Conservation (phyloP, 2,329 filamentous ascomycete genomes). For the Exophiala aquamarina region DNA sequence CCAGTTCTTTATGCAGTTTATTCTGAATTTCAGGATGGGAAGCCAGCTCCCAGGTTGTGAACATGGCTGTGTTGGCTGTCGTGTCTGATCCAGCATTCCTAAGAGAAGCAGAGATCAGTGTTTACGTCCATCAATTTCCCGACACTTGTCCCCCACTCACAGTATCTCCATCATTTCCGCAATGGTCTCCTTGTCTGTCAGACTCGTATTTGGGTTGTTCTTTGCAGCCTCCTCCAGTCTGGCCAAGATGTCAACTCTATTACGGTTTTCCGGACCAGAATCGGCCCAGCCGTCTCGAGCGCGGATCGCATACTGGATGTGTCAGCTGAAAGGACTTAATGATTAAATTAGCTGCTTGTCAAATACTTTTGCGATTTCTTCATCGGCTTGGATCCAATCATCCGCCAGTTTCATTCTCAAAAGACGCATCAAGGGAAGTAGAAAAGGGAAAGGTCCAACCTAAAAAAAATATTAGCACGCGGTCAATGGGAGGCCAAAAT, state of each 20-base stretch:
- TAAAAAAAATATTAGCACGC: not conserved
- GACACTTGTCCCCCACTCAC: not conserved
- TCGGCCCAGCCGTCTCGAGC: slow-evolving; percentile 3
- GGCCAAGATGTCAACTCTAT: slow-evolving; percentile 8
- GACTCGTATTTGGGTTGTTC: slow-evolving; percentile 3
- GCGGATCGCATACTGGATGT: slow-evolving; percentile 7
- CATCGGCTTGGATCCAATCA: slow-evolving; percentile 5
- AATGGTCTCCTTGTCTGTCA: slow-evolving; percentile 2
- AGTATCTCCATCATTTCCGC: slow-evolving; percentile 11
- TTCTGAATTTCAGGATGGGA: slow-evolving; percentile 35
- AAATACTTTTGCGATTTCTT: slow-evolving; percentile 6
- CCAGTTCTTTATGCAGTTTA: slow-evolving; percentile 51
- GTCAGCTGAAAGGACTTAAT: too few species aligned
- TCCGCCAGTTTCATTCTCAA: not conserved
- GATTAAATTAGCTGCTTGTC: too few species aligned
- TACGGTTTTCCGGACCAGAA: not conserved
- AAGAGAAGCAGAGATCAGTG: not conserved
- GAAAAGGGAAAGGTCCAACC: slow-evolving; percentile 5
- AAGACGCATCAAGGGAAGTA: slow-evolving; percentile 1
- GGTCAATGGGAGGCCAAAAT: not conserved
- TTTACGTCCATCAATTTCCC: not conserved
- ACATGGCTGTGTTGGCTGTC: slow-evolving; percentile 51
- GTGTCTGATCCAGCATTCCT: slow-evolving; percentile 51
- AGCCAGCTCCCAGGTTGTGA: slow-evolving; percentile 41
- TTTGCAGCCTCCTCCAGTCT: slow-evolving; percentile 1